Evolutionary conservation across 768 basidiomycete species (phyloP).

Genomic region (Pisolithus tinctorius): DNA sequence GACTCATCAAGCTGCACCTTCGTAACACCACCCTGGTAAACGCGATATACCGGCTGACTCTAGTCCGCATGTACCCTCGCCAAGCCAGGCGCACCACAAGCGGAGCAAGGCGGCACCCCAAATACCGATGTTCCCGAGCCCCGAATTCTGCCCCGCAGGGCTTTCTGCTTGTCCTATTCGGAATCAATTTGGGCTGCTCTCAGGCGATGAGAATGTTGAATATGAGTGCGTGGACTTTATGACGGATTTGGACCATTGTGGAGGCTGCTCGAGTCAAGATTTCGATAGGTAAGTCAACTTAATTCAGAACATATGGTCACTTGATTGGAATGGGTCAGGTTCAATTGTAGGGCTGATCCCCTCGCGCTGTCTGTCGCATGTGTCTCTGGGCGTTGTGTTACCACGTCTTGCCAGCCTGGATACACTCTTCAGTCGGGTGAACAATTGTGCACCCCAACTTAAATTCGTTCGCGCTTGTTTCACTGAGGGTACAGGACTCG

Average conservation of each 20-base stretch:
- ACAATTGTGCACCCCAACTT: slow-evolving; percentile 9
- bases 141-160: slow-evolving; percentile 15
- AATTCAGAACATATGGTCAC: neutral
- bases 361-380: slow-evolving; percentile 21
- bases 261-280: slow-evolving; percentile 24
- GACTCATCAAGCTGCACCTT: no score
- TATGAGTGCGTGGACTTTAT: slow-evolving; percentile 25
- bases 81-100: neutral
- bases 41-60: neutral
- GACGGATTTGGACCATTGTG: slow-evolving; percentile 24
- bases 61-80: neutral
- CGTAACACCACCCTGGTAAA: neutral
- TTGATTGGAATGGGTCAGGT: slow-evolving; percentile 6
- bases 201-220: slow-evolving; percentile 8
- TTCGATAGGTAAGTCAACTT: slow-evolving; percentile 3
- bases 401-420: slow-evolving; percentile 21
- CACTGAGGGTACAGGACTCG: neutral
- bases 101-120: slow-evolving; percentile 11
- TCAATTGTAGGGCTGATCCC: slow-evolving; percentile 22
- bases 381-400: slow-evolving; percentile 18
- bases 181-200: slow-evolving; percentile 1
- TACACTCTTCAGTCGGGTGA: slow-evolving; percentile 11
- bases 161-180: slow-evolving; percentile 18
- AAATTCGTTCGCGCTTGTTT: neutral
- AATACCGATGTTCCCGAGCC: slow-evolving; percentile 2